Conservation (phyloP, 306 rosid genomes). For the Canavalia gladiata region DNA sequence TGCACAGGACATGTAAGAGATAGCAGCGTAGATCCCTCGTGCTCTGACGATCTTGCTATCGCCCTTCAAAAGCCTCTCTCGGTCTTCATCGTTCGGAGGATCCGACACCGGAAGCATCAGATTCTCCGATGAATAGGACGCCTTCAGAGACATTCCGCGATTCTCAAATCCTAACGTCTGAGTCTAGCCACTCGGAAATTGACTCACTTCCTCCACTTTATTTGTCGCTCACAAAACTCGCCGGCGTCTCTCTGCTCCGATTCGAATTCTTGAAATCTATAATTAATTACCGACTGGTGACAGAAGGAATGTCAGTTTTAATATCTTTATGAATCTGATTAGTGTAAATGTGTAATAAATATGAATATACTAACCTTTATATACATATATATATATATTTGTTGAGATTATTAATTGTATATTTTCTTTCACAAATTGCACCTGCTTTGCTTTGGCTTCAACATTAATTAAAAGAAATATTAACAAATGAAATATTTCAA, state of each 20-base stretch:
- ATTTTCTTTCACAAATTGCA: too few species aligned
- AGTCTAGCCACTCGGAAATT: slow-evolving; percentile 39
- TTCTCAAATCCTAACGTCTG: slow-evolving; percentile 1
- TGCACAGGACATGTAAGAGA: slow-evolving; percentile 88
- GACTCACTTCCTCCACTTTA: slow-evolving; percentile 19
- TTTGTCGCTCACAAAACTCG: neutral
- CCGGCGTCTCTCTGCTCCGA: slow-evolving; percentile 13
- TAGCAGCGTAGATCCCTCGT: slow-evolving; percentile 76
- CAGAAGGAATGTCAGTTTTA: too few species aligned
- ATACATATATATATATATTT: too few species aligned
- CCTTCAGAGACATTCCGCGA: slow-evolving; percentile 54
- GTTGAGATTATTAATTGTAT: too few species aligned
- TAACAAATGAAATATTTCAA: too few species aligned
- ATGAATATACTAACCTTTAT: too few species aligned
- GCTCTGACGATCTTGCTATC: slow-evolving; percentile 63
- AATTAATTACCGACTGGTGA: neutral
- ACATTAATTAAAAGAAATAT: too few species aligned
- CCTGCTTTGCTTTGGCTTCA: too few species aligned
- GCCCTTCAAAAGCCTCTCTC: slow-evolving; percentile 58
- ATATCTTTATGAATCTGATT: too few species aligned
- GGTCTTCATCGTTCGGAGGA: slow-evolving; percentile 66
- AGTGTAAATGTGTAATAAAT: too few species aligned
- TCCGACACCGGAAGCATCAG: slow-evolving; percentile 72
- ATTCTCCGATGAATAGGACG: slow-evolving; percentile 61
- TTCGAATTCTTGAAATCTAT: slow-evolving; percentile 20